phyloP scores from a whole-genome alignment of 441 rosid genomes.

The Populus hybrid region DNA sequence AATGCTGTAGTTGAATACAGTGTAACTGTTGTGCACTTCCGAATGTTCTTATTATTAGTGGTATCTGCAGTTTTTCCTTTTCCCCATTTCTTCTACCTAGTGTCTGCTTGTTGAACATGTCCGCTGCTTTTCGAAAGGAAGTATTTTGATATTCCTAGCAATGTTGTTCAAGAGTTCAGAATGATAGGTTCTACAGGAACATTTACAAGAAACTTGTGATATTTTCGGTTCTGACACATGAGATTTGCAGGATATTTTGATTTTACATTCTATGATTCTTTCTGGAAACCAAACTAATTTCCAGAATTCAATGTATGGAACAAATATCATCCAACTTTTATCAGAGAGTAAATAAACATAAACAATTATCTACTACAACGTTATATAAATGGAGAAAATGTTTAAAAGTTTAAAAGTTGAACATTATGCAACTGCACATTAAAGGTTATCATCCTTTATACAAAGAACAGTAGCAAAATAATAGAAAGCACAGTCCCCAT shows the following conservation, averaged over 20 bases:
- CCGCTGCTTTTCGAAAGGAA: not conserved
- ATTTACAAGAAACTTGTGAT: not conserved
- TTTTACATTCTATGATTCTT: not conserved
- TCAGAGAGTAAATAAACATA: not conserved
- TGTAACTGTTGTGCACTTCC: constrained; percentile 30
- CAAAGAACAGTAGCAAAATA: constrained; percentile 6
- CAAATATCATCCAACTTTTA: not conserved
- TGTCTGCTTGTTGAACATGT: too few species aligned
- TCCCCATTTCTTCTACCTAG: too few species aligned
- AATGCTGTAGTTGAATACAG: constrained; percentile 38
- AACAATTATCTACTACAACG: not conserved
- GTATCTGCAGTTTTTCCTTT: not conserved
- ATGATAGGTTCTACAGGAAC: not conserved
- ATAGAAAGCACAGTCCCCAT: constrained; percentile 8
- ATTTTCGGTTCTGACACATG: not conserved
- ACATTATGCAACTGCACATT: constrained; percentile 27
- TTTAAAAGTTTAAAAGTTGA: constrained; percentile 1
- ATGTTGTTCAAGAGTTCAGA: not conserved
- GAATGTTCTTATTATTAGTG: not conserved
- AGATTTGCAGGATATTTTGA: not conserved
- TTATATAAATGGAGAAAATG: not conserved
- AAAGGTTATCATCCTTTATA: constrained; percentile 32
- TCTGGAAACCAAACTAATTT: not conserved
- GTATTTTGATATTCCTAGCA: not conserved
- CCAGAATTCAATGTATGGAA: not conserved